A percentile compares a stretch with the other conserved stretches of the same genome.
Evolutionary conservation across 2,329 filamentous ascomycete genomes (phyloP).

Genomic region (Penicillium sp.): DNA sequence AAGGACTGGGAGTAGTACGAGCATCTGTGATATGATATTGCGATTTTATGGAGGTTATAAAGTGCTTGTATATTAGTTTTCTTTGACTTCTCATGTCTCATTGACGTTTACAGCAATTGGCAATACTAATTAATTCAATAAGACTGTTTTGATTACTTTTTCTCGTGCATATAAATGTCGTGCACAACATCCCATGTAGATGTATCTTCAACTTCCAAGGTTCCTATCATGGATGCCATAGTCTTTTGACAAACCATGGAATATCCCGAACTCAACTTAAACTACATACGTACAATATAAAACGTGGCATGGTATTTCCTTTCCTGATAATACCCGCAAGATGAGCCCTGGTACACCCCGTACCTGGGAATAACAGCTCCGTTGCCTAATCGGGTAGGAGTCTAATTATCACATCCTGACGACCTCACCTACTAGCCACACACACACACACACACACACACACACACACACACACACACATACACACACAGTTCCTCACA

Average conservation of each 20-base stretch:
- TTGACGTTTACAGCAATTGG: not conserved
- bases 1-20: constrained; percentile 18
- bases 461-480: too few relatives aligned
- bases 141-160: not conserved
- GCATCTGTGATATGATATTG: not conserved
- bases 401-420: constrained; percentile 6
- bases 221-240: too few relatives aligned
- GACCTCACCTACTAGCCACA: not conserved
- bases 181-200: too few relatives aligned
- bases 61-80: constrained; percentile 19
- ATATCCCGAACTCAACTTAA: not conserved
- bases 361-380: not conserved
- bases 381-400: not conserved
- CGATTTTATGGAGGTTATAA: not conserved
- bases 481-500: too few relatives aligned
- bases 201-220: too few relatives aligned
- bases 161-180: too few relatives aligned
- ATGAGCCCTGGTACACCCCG: not conserved
- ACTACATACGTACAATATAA: too few relatives aligned
- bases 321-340: not conserved
- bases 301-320: not conserved
- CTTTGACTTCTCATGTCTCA: not conserved
- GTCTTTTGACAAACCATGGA: too few relatives aligned
- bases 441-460: too few relatives aligned
- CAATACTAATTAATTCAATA: not conserved